Conservation (phyloP, 495 filamentous ascomycete species). For the Xylaria palmicola region DNA sequence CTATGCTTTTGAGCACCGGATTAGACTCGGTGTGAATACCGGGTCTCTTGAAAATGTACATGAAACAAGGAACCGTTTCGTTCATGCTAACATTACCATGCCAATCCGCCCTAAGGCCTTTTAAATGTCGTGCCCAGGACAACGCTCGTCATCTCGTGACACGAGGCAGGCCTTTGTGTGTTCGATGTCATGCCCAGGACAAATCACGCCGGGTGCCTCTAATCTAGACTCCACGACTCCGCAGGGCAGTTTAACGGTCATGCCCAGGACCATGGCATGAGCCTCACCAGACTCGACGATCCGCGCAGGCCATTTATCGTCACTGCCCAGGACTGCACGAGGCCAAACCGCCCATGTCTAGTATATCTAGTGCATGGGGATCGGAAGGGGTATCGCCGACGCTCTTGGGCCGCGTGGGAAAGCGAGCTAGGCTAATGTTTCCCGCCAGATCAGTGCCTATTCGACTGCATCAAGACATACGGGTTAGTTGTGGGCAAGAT, state of each 20-base stretch:
- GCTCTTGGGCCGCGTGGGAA: not conserved
- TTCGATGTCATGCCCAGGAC: slow-evolving; percentile 14
- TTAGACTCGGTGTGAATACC: not conserved
- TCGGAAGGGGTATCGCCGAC: not conserved
- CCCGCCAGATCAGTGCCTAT: not conserved
- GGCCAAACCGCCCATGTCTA: not conserved
- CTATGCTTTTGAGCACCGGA: slow-evolving; percentile 11
- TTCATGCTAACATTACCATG: slow-evolving; percentile 6
- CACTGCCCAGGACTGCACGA: slow-evolving; percentile 12
- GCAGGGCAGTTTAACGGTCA: slow-evolving; percentile 11
- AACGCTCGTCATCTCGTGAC: slow-evolving; percentile 6
- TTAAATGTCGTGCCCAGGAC: slow-evolving; percentile 17
- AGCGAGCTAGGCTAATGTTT: not conserved
- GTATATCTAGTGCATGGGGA: not conserved
- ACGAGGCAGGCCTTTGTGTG: not conserved
- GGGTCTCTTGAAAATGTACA: not conserved
- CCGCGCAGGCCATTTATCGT: slow-evolving; percentile 13
- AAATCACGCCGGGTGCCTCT: slow-evolving; percentile 1
- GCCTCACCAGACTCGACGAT: not conserved
- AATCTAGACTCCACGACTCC: slow-evolving; percentile 3
- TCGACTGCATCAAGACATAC: not conserved
- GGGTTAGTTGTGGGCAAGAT: not conserved
- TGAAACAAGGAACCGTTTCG: slow-evolving; percentile 7
- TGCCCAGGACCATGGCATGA: slow-evolving; percentile 15
- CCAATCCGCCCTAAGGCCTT: slow-evolving; percentile 5